A percentile compares a stretch with the other conserved stretches of the same genome.
These are phyloP conservation scores for Oryza brachyantha DNA, from an alignment of 176 grass and related monocot genomes.

Conservation along the genomic window DNA sequence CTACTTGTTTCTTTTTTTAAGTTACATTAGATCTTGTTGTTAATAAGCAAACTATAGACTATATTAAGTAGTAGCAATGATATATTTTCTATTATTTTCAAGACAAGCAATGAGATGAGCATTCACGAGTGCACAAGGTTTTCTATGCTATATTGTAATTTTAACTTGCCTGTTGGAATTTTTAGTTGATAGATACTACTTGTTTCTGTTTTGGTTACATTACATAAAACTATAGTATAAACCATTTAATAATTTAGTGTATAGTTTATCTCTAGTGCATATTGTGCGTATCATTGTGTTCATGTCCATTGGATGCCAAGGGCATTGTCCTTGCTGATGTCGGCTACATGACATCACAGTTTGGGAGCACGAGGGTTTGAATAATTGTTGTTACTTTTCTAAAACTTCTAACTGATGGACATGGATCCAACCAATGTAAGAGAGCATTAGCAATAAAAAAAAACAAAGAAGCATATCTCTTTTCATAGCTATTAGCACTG, in stretches of 20 bases:
- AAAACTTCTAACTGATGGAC: background rate
- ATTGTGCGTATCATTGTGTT: conserved; percentile 1
- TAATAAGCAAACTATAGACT: background rate
- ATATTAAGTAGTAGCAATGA: too few species aligned
- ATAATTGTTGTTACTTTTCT: background rate
- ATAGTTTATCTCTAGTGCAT: background rate
- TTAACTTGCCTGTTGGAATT: background rate
- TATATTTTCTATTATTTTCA: background rate
- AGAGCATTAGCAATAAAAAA: background rate
- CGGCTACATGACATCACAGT: conserved; percentile 42
- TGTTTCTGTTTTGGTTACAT: background rate
- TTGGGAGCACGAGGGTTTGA: conserved; percentile 34
- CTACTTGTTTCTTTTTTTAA: background rate
- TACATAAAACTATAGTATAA: background rate
- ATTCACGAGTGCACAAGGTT: background rate
- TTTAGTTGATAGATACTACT: background rate
- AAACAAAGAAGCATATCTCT: conserved; percentile 5
- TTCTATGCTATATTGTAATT: background rate
- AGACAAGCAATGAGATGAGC: background rate
- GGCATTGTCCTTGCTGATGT: conserved; percentile 32
- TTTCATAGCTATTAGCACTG: conserved; percentile 8
- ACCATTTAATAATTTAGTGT: background rate
- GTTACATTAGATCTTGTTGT: background rate
- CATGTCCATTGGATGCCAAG: background rate
- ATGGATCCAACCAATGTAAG: conserved; percentile 29